phyloP scores from a whole-genome alignment of 345 rosid species.

The Microcos paniculata region DNA sequence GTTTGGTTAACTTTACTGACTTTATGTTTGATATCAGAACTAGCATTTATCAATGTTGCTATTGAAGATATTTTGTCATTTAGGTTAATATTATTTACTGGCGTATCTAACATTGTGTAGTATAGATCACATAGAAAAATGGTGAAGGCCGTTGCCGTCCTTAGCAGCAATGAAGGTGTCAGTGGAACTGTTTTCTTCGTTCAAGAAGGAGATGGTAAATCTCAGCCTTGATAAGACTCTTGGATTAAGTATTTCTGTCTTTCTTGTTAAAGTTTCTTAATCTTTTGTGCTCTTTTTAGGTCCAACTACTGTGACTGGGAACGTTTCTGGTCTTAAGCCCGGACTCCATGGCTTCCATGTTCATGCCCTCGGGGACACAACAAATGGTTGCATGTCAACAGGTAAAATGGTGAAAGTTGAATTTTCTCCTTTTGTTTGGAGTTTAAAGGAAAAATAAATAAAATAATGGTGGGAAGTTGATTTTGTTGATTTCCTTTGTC shows the following conservation, averaged over 20 bases:
- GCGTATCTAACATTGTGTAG: slow-evolving; percentile 9
- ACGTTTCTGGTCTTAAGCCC: slow-evolving; percentile 81
- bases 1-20: background rate
- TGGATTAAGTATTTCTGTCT: background rate
- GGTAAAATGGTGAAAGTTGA: slow-evolving; percentile 39
- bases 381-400: slow-evolving; percentile 99
- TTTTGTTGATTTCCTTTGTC: background rate
- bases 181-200: slow-evolving; percentile 69
- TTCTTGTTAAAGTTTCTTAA: background rate
- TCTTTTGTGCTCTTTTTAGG: slow-evolving; percentile 31
- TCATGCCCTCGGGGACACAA: slow-evolving; percentile 96
- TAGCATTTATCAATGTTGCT: background rate
- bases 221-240: background rate
- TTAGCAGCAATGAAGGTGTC: slow-evolving; percentile 73
- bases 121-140: slow-evolving; percentile 78
- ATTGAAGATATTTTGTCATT: background rate
- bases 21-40: background rate
- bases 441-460: background rate
- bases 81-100: background rate
- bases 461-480: background rate
- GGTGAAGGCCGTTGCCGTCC: slow-evolving; percentile 87
- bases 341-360: slow-evolving; percentile 97
- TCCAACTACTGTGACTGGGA: slow-evolving; percentile 78
- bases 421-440: background rate
- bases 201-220: slow-evolving; percentile 80